Evolutionary conservation across 1,139 yeast species (phyloP).

Genomic region (Yamadazyma sp.): DNA sequence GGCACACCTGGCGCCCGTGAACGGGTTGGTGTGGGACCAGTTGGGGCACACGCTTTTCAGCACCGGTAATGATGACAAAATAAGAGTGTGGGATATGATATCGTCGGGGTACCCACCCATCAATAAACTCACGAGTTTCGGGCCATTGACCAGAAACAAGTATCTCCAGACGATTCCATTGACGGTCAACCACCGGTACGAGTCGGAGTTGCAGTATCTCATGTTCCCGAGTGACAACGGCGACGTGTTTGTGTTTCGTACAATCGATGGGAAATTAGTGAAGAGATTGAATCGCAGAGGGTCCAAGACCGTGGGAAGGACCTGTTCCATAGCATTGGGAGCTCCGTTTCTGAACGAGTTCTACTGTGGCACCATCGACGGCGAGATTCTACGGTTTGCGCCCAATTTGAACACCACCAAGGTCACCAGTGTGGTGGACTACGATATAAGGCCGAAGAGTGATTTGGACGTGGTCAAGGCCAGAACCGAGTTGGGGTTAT

Average conservation of each 20-base stretch:
- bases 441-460: neutral
- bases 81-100: slow-evolving; percentile 71
- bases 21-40: slow-evolving; percentile 71
- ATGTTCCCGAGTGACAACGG: slow-evolving; percentile 80
- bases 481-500: no score
- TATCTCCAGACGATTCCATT: slow-evolving; percentile 50
- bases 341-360: slow-evolving; percentile 46
- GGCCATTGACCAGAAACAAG: slow-evolving; percentile 73
- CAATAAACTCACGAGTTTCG: slow-evolving; percentile 71
- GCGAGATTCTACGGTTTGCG: slow-evolving; percentile 55
- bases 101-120: slow-evolving; percentile 46
- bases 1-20: slow-evolving; percentile 76
- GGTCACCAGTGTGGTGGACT: slow-evolving; percentile 14
- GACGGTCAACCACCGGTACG: slow-evolving; percentile 42
- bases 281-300: slow-evolving; percentile 47
- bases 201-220: slow-evolving; percentile 55
- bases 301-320: slow-evolving; percentile 35
- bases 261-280: slow-evolving; percentile 63
- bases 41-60: slow-evolving; percentile 60
- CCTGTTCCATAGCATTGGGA: slow-evolving; percentile 51
- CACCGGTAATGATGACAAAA: slow-evolving; percentile 75
- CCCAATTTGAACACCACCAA: slow-evolving; percentile 30
- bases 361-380: slow-evolving; percentile 58
- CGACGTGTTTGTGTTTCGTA: slow-evolving; percentile 65
- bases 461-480: neutral